Evolutionary conservation across 805 yeast species (phyloP).

Genomic region (Saturnispora besseyi): DNA sequence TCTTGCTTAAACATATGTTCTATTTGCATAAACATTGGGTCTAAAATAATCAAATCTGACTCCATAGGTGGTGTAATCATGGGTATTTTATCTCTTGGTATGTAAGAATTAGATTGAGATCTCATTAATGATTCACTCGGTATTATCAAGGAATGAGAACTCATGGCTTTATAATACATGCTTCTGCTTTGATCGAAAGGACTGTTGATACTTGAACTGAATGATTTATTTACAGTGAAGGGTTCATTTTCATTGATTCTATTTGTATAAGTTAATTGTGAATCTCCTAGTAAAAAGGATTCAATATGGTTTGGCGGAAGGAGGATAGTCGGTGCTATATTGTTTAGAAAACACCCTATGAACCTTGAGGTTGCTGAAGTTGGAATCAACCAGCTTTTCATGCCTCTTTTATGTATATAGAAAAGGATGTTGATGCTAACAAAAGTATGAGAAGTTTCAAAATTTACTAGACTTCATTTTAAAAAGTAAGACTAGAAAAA

Average conservation of each 20-base stretch:
- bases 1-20: not conserved
- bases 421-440: not conserved
- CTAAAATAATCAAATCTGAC: not conserved
- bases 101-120: not conserved
- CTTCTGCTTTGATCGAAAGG: not conserved
- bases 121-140: not conserved
- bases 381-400: not conserved
- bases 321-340: not conserved
- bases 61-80: not conserved
- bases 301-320: not conserved
- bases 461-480: no score
- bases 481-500: no score
- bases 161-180: not conserved
- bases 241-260: constrained; percentile 1
- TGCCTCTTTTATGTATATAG: not conserved
- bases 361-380: not conserved
- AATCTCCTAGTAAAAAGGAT: constrained; percentile 3
- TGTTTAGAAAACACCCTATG: not conserved
- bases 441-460: not conserved
- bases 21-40: not conserved
- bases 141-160: not conserved
- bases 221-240: not conserved
- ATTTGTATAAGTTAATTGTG: not conserved
- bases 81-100: not conserved
- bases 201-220: not conserved